phyloP scores from a whole-genome alignment of 179 eudicot species.

The Silene vulgaris region DNA sequence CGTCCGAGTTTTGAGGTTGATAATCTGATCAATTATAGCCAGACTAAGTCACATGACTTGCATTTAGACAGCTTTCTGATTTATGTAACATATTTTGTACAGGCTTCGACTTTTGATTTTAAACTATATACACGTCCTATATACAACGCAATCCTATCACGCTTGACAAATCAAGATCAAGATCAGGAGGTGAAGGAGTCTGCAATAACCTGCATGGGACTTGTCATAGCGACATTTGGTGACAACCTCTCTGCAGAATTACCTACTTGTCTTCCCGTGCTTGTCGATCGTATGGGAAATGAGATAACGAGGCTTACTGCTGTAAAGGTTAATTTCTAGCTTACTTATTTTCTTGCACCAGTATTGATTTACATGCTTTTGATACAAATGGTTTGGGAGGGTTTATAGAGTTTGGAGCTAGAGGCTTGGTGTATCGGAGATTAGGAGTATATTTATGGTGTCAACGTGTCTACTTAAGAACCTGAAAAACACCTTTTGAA shows the following conservation, averaged over 20 bases:
- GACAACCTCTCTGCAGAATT: slow-evolving; percentile 72
- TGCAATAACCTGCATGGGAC: slow-evolving; percentile 97
- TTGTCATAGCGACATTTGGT: slow-evolving; percentile 86
- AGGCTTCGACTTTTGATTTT: slow-evolving; percentile 73
- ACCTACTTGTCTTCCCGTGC: slow-evolving; percentile 90
- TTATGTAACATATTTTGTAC: slow-evolving; percentile 17
- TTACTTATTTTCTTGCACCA: not conserved
- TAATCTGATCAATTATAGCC: not conserved
- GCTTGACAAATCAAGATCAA: slow-evolving; percentile 96
- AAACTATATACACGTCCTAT: slow-evolving; percentile 79
- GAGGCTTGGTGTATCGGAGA: not conserved
- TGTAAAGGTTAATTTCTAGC: slow-evolving; percentile 64
- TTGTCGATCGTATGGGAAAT: slow-evolving; percentile 99
- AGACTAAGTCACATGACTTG: not conserved
- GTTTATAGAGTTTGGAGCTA: not conserved
- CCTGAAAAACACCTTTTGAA: not conserved
- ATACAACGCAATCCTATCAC: slow-evolving; percentile 79
- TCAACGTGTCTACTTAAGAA: not conserved
- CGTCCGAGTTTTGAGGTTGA: slow-evolving; percentile 73
- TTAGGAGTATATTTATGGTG: not conserved
- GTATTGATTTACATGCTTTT: not conserved
- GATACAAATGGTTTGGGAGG: not conserved
- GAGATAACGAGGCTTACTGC: slow-evolving; percentile 97
- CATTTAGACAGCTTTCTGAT: slow-evolving; percentile 9
- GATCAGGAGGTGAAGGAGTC: slow-evolving; percentile 99